Conservation (phyloP, 2,329 filamentous ascomycete species). For the Clarireedia hainanense region DNA sequence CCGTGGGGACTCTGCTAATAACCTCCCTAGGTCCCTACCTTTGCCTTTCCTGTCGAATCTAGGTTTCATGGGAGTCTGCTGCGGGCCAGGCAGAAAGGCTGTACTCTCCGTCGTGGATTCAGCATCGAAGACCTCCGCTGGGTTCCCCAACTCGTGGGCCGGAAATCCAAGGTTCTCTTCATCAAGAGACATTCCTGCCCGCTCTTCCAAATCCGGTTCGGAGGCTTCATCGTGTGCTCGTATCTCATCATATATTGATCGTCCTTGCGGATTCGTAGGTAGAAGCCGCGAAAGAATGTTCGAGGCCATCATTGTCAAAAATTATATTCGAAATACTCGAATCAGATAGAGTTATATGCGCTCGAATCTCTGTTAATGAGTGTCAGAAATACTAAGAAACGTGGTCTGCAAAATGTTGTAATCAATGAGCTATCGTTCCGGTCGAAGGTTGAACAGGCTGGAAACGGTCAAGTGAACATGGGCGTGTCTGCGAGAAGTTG, state of each 20-base stretch:
- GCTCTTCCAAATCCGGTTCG: constrained; percentile 28
- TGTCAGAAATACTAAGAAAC: background rate
- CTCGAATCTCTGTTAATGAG: background rate
- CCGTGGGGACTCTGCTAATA: constrained; percentile 27
- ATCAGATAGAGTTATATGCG: background rate
- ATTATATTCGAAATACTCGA: background rate
- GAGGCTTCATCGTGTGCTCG: constrained; percentile 26
- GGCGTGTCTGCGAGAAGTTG: constrained; percentile 3
- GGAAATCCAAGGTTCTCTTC: constrained; percentile 29
- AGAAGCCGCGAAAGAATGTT: constrained; percentile 29
- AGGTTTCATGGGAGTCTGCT: constrained; percentile 2
- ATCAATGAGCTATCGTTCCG: constrained; percentile 14
- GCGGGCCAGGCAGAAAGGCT: constrained; percentile 22
- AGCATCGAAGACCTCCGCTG: constrained; percentile 25
- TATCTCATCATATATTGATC: constrained; percentile 31
- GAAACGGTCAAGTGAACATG: constrained; percentile 16
- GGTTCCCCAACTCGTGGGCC: constrained; percentile 26
- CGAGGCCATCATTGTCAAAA: constrained; percentile 26
- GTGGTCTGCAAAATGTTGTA: background rate
- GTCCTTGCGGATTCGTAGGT: constrained; percentile 24
- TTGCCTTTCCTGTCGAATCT: background rate
- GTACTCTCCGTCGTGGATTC: constrained; percentile 29
- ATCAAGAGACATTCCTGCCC: constrained; percentile 27
- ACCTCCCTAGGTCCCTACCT: constrained; percentile 14
- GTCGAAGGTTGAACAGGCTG: constrained; percentile 9